Evolutionary conservation across 2,329 filamentous ascomycete species (phyloP).

Genomic region (Helotiales sp.): DNA sequence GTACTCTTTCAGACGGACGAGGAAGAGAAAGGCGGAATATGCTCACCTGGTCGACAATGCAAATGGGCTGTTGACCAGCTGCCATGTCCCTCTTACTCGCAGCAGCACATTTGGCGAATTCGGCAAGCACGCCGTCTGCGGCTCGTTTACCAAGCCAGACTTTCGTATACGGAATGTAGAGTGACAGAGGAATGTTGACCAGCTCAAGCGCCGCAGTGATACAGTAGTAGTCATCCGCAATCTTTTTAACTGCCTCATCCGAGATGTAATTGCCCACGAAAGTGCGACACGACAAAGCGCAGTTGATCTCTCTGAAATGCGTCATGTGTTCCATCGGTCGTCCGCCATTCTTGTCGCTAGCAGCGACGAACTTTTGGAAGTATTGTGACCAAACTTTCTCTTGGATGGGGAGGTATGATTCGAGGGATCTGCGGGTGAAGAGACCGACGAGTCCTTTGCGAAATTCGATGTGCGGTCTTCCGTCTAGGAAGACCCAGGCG

Average conservation of each 20-base stretch:
- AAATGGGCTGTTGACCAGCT: slow-evolving; percentile 68
- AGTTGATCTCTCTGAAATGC: slow-evolving; percentile 77
- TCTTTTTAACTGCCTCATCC: slow-evolving; percentile 71
- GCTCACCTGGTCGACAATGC: slow-evolving; percentile 70
- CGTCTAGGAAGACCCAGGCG: slow-evolving; percentile 82
- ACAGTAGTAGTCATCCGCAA: slow-evolving; percentile 79
- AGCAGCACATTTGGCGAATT: slow-evolving; percentile 73
- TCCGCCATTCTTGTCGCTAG: slow-evolving; percentile 57
- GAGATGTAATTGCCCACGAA: slow-evolving; percentile 83
- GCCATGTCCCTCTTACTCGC: slow-evolving; percentile 75
- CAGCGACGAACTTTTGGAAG: slow-evolving; percentile 69
- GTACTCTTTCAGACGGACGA: too few species aligned
- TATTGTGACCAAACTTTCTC: slow-evolving; percentile 75
- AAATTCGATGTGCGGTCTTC: slow-evolving; percentile 77
- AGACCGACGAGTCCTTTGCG: slow-evolving; percentile 76
- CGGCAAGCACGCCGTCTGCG: slow-evolving; percentile 71
- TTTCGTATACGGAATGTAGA: slow-evolving; percentile 78
- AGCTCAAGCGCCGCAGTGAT: slow-evolving; percentile 80
- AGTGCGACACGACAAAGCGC: slow-evolving; percentile 76
- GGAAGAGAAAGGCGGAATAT: neutral
- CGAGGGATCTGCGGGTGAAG: slow-evolving; percentile 74
- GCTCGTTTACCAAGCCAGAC: slow-evolving; percentile 78
- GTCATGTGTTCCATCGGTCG: slow-evolving; percentile 71
- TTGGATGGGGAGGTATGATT: slow-evolving; percentile 73
- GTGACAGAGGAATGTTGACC: slow-evolving; percentile 72